Evolutionary conservation across 257 asterid species (phyloP), one percentile per base, ranked within the genome.

Genomic region (Linderniella brevidens): DNA sequence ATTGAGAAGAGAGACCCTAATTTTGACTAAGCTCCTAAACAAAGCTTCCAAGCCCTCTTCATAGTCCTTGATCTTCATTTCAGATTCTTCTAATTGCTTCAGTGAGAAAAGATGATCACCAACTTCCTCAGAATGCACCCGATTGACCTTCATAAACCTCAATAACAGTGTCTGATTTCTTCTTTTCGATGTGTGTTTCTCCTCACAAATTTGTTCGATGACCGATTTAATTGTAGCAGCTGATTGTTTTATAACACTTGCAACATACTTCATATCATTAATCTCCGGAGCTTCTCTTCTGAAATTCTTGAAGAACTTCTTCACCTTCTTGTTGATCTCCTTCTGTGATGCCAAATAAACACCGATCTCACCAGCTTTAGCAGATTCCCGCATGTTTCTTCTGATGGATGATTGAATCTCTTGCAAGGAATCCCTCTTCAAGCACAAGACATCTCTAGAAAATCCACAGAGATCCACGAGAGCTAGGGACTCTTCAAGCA

Each of bases 401-500:
- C 50, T 16, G 35, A 42, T 41, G 40, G 50, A 54, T 17, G 52
- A 54, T 16, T 44, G 29, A 1, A 63, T 65, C 4, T 60, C 65
- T 47, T 60, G 76, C 17, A 69, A 58, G 6, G 49, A 58, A 39
- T 58, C 72, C 40, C 60, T 54, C 2, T 17, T 54, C 18, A 17
- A 17, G 17, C 14, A 10, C 41, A 54, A 16, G 3, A 41, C 17
- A 3, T 54, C 43, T 54, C 58, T 29, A 4, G 52, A 14, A 14
- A 54, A 15, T 20, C 35, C 44, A 43, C 51, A 54, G 4, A 54
- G 59, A 53, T 73, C 74, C 37, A 69, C 49, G 11, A 63, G 25
- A 29, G 41, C 19, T 0, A 69, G 54, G 42, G 72, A 60, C 43
- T 59, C 69, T 32, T 69, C 64, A 11, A 56, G 29, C 48, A 65